Percentiles rank a stretch among this genome's conserved stretches.
phyloP scores from a whole-genome alignment of 495 filamentous ascomycete species.

The Neurospora sp. region DNA sequence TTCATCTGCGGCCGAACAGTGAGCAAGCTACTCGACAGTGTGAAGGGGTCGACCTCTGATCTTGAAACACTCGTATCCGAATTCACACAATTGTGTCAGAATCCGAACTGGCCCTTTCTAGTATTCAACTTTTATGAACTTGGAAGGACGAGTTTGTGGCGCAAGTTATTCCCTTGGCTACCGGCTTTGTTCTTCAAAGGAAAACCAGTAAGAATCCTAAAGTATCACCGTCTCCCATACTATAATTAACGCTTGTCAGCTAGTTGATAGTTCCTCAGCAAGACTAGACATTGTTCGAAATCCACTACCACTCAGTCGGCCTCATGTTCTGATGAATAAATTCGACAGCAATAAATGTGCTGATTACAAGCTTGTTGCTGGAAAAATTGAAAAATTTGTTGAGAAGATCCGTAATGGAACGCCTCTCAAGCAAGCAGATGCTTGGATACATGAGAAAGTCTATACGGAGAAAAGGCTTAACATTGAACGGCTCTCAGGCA shows the following conservation, averaged over 20 bases:
- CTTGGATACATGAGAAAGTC: conserved; percentile 12
- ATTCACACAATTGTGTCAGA: conserved; percentile 1
- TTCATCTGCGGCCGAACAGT: conserved; percentile 1
- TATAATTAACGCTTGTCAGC: conserved; percentile 9
- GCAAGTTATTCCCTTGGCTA: conserved; percentile 12
- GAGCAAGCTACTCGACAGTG: not conserved
- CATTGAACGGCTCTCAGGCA: conserved; percentile 28
- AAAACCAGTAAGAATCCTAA: conserved; percentile 8
- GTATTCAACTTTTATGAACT: conserved; percentile 11
- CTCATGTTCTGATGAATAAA: conserved; percentile 17
- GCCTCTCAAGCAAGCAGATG: not conserved
- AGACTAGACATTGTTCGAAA: conserved; percentile 11
- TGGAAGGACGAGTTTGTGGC: conserved; percentile 6
- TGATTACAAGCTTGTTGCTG: conserved; percentile 5
- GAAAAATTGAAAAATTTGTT: too few relatives aligned
- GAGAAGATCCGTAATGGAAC: too few relatives aligned
- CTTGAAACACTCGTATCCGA: not conserved
- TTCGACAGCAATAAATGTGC: conserved; percentile 9
- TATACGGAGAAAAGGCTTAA: conserved; percentile 16
- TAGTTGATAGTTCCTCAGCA: conserved; percentile 4
- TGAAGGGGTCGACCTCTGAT: conserved; percentile 1
- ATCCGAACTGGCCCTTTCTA: not conserved
- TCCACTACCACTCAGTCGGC: conserved; percentile 15
- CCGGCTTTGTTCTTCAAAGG: conserved; percentile 3
- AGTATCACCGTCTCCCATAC: not conserved